Conservation (phyloP, 192 early-diverging fungal species). For the Linnemannia zychae region DNA sequence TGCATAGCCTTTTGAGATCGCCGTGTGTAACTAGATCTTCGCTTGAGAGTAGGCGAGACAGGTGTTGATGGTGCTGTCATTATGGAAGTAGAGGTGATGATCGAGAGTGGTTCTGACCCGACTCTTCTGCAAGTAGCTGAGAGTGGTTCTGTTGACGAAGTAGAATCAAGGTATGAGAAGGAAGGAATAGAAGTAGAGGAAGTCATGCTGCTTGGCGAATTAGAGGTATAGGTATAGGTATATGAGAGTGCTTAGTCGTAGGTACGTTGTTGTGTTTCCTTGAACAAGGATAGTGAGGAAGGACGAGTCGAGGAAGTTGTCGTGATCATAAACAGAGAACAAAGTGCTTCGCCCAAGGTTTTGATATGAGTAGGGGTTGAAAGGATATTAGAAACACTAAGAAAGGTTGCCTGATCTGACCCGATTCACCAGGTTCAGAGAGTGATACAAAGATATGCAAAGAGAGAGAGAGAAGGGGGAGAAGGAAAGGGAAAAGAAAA, state of each 20-base stretch:
- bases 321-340: background rate
- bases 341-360: background rate
- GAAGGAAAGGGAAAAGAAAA: background rate
- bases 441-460: background rate
- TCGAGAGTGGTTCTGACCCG: background rate
- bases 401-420: background rate
- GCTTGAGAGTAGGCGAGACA: conserved; percentile 8
- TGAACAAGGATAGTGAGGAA: background rate
- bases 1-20: conserved; percentile 33
- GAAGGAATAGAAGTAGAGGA: background rate
- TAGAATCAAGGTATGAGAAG: background rate
- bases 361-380: background rate
- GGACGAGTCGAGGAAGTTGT: background rate
- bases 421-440: background rate
- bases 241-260: background rate
- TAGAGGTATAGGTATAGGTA: background rate
- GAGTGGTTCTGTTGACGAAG: background rate
- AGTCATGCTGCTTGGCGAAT: background rate
- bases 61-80: background rate
- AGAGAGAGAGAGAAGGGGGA: conserved; percentile 13
- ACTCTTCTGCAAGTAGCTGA: background rate
- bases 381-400: background rate
- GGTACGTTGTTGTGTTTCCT: background rate
- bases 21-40: conserved; percentile 20
- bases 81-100: background rate